phyloP scores from a whole-genome alignment of 345 rosid species.

The Syzygium aqueum region DNA sequence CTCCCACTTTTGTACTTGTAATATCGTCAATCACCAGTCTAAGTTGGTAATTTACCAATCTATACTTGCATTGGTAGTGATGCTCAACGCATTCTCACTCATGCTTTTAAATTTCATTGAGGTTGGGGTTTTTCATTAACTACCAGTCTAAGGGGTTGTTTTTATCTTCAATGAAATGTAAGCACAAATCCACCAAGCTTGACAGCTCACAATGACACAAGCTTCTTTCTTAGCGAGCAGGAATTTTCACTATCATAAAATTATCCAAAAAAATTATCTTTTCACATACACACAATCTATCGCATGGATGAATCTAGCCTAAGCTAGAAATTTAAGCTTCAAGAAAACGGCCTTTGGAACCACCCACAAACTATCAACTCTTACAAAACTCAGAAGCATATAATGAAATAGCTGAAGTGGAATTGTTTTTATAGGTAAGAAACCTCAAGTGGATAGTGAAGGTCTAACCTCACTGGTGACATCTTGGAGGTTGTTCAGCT shows the following conservation, averaged over 20 bases:
- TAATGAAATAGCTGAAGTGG: not conserved
- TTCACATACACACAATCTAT: not conserved
- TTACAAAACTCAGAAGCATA: not conserved
- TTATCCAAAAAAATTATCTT: not conserved
- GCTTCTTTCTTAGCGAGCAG: not conserved
- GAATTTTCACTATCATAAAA: not conserved
- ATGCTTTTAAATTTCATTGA: not conserved
- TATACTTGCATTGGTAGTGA: not conserved
- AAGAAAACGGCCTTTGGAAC: not conserved
- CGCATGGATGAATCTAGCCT: not conserved
- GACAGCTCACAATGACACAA: not conserved
- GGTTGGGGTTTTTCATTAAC: not conserved
- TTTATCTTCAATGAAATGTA: not conserved
- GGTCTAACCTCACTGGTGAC: not conserved
- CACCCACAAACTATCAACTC: not conserved
- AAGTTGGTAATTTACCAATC: not conserved
- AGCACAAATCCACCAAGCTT: not conserved
- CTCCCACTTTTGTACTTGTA: not conserved
- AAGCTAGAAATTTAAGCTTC: not conserved
- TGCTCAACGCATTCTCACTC: not conserved
- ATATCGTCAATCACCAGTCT: not conserved
- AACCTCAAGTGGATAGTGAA: not conserved
- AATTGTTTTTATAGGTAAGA: not conserved
- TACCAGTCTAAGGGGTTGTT: not conserved
- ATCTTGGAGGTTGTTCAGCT: constrained; percentile 2